Evolutionary conservation across 2,329 filamentous ascomycete species (phyloP), one percentile per base, ranked within the genome.

Genomic region (Neopestalotiopsis sp.): DNA sequence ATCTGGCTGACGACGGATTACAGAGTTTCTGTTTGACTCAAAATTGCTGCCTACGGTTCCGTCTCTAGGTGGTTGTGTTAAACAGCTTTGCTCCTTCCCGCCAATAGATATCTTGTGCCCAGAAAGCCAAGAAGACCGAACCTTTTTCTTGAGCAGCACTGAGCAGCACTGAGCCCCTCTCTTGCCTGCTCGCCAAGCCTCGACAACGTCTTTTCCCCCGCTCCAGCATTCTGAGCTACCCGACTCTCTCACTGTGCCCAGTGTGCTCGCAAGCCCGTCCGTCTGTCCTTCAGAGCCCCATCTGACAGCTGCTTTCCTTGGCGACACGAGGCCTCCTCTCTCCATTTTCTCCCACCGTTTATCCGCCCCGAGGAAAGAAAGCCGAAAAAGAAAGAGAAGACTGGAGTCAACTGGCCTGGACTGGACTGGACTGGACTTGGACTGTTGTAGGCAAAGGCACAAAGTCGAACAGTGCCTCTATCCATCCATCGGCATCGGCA

Each of bases 241-340:
- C 40, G 34, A 40, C 32, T 58, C 56, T 32, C 28, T 12, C 14
- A 17, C 56, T 32, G 28, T 24, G 56, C 20, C n/a, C 56, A n/a
- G 12, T 28, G 20, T 32, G 30, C 61, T 62, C 59, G 28, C 59
- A 62, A 59, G 57, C 28, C 34, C 13, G 20, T 49, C 38, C 28
- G n/a, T 38, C 20, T 34, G 20, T 49, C 38, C 28, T 40, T 38
- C 20, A 64, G 34, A 49, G 61, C 20, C 32, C 34, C 59, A 62
- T 34, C 59, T 53, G 45, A 53, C 45, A 53, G 45, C 45, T 53
- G 45, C 45, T 38, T 34, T 34, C 34, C 61, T 64, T 64, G 61
- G 61, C 61, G 61, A 64, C 40, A 64, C 61, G 61, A 64, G 61
- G 61, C 61, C 61, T 64, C 61, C 59, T 38, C 12, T 28, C 24